phyloP scores from a whole-genome alignment of 2,329 filamentous ascomycete genomes.

The Alternaria triticimaculans region DNA sequence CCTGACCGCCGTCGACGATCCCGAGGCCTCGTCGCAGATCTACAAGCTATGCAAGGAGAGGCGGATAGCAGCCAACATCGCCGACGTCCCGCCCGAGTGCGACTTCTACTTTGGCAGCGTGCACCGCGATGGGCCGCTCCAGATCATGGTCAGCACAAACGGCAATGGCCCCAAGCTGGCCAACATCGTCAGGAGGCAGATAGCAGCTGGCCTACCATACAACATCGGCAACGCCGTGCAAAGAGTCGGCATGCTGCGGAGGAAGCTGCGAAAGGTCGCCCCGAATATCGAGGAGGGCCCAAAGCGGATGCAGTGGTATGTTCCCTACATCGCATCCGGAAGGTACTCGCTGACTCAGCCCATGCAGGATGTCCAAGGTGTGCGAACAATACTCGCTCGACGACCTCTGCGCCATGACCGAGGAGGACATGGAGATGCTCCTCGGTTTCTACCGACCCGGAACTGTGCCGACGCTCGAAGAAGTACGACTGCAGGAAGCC shows the following conservation, averaged over 20 bases:
- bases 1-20: conserved; percentile 90
- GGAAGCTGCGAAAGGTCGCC: conserved; percentile 78
- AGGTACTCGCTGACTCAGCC: conserved; percentile 33
- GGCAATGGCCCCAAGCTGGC: conserved; percentile 93
- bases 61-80: conserved; percentile 90
- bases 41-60: conserved; percentile 92
- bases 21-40: conserved; percentile 84
- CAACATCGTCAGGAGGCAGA: conserved; percentile 81
- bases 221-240: conserved; percentile 87
- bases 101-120: conserved; percentile 99
- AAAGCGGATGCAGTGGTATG: conserved; percentile 87
- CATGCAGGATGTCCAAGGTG: conserved; percentile 81
- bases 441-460: conserved; percentile 72
- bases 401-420: conserved; percentile 81
- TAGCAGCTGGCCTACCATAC: conserved; percentile 75
- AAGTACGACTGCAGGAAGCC: conserved; percentile 51
- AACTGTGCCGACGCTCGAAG: conserved; percentile 52
- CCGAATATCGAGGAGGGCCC: conserved; percentile 75
- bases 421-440: conserved; percentile 82
- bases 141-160: conserved; percentile 99
- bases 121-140: conserved; percentile 90
- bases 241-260: conserved; percentile 79
- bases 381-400: conserved; percentile 87
- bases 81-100: conserved; percentile 94
- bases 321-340: background rate